These are phyloP conservation scores for Rhodotorula graminis DNA, from an alignment of 768 basidiomycete species.

Conservation along the genomic window DNA sequence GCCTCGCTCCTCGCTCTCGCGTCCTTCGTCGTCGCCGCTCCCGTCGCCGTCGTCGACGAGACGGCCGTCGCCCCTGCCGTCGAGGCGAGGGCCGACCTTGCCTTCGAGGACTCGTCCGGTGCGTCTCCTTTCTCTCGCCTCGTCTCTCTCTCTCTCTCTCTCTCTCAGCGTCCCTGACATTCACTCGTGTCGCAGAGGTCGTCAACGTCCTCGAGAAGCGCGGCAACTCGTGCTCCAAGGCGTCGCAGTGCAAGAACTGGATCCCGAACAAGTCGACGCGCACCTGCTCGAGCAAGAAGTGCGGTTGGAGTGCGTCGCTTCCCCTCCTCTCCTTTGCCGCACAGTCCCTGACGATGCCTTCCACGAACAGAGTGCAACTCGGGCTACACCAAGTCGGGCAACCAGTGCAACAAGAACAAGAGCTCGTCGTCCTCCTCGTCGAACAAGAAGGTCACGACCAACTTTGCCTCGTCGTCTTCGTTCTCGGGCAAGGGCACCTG, in stretches of 20 bases:
- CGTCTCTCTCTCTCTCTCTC: no score
- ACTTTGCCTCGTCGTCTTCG: background rate
- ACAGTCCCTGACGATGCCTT: background rate
- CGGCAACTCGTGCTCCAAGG: background rate
- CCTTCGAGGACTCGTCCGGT: background rate
- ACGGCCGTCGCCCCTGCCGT: slow-evolving; percentile 46
- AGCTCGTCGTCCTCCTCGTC: background rate
- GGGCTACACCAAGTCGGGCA: background rate
- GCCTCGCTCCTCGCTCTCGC: slow-evolving; percentile 30
- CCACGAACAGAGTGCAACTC: background rate
- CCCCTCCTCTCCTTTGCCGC: no score
- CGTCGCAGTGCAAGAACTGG: background rate
- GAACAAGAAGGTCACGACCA: background rate
- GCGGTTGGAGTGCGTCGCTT: background rate
- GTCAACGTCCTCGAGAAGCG: slow-evolving; percentile 3
- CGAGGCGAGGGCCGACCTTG: background rate
- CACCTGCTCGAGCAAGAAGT: background rate
- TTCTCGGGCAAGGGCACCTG: slow-evolving; percentile 51
- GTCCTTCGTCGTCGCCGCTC: slow-evolving; percentile 17
- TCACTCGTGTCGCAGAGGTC: background rate
- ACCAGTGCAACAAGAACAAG: background rate
- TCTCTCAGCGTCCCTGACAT: background rate
- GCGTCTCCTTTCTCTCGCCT: background rate
- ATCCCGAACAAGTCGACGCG: background rate
- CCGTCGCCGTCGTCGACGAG: slow-evolving; percentile 33